These are phyloP conservation scores for Tolypocladium nubicola DNA, from an alignment of 2,329 filamentous ascomycete genomes.

Conservation along the genomic window DNA sequence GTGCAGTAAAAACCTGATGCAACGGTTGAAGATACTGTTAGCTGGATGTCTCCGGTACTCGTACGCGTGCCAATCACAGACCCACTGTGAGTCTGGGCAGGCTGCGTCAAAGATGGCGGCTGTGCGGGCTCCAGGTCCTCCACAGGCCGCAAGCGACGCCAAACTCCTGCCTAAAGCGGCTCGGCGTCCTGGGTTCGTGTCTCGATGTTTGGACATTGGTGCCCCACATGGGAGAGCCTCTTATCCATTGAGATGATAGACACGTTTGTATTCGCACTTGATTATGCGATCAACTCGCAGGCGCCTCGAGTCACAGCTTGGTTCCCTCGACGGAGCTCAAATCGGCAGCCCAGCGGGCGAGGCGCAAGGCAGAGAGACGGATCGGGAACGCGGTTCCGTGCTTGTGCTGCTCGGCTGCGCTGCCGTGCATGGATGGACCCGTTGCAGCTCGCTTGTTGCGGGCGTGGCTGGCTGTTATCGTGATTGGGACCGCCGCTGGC, in stretches of 20 bases:
- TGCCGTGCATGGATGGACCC: background rate
- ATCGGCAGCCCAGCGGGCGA: background rate
- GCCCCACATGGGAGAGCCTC: background rate
- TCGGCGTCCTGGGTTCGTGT: background rate
- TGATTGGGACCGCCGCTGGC: background rate
- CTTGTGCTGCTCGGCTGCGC: background rate
- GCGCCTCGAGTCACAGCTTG: background rate
- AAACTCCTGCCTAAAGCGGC: conserved; percentile 4
- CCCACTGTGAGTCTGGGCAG: background rate
- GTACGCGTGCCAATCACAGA: background rate
- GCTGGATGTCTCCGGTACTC: background rate
- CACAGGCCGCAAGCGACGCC: background rate
- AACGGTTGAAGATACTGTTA: background rate
- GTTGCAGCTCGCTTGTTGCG: background rate
- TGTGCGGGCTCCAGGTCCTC: background rate
- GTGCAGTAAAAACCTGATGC: too few species aligned
- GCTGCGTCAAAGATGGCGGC: background rate
- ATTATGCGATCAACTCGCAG: too few species aligned
- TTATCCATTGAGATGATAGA: background rate
- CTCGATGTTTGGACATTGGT: background rate
- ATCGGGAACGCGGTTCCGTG: background rate
- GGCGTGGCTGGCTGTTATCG: background rate
- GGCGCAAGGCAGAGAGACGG: background rate
- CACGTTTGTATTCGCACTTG: background rate
- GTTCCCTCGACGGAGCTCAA: background rate